Percentiles rank a stretch among this genome's conserved stretches.
Conservation (phyloP, 2,329 filamentous ascomycete species). For the Ascochyta clinopodiicola region DNA sequence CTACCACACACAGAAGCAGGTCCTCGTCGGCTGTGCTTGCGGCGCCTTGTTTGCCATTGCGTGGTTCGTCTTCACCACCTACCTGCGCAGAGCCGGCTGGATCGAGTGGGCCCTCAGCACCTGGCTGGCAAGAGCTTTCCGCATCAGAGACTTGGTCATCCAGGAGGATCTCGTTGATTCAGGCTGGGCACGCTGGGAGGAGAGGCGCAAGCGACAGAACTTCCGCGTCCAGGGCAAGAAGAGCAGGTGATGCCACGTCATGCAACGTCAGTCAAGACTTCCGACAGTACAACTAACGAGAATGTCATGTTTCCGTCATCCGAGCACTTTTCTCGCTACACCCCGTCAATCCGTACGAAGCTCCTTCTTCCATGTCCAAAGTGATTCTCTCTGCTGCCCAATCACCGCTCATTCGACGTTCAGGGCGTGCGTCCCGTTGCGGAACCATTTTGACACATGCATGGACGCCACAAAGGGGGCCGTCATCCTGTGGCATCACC, state of each 20-base stretch:
- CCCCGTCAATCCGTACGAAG: neutral
- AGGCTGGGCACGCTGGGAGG: slow-evolving; percentile 92
- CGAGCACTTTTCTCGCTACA: neutral
- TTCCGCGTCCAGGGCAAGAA: slow-evolving; percentile 29
- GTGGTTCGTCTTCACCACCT: slow-evolving; percentile 80
- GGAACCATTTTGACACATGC: neutral
- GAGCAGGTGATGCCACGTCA: slow-evolving; percentile 6
- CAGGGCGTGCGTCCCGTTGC: neutral
- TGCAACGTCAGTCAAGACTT: neutral
- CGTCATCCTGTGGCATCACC: neutral
- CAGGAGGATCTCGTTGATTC: slow-evolving; percentile 89
- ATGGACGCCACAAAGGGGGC: neutral
- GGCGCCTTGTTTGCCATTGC: slow-evolving; percentile 73
- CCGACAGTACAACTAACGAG: neutral
- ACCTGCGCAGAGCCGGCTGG: slow-evolving; percentile 70
- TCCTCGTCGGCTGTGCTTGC: slow-evolving; percentile 76
- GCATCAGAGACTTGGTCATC: slow-evolving; percentile 82
- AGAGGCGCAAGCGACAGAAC: slow-evolving; percentile 46
- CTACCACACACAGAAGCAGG: slow-evolving; percentile 90
- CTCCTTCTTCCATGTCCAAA: neutral
- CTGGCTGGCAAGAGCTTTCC: slow-evolving; percentile 67
- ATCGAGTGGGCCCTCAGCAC: slow-evolving; percentile 75
- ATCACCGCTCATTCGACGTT: neutral
- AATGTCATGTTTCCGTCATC: neutral
- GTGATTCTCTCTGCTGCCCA: neutral